Conservation (phyloP, 2,329 filamentous ascomycete species). For the Clonostachys chloroleuca region DNA sequence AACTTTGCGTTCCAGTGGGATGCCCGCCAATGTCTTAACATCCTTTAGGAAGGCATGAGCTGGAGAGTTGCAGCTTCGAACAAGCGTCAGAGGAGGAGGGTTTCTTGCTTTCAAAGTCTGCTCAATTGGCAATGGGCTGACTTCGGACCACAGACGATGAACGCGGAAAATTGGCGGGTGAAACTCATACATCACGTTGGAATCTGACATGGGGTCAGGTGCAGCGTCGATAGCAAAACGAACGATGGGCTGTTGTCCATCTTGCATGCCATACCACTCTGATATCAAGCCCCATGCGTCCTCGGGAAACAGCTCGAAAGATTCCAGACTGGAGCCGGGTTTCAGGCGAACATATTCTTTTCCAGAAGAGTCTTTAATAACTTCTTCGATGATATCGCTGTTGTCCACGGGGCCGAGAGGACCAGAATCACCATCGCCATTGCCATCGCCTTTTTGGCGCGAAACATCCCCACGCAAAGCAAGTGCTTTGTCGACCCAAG, state of each 20-base stretch:
- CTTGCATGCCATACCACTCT: slow-evolving; percentile 75
- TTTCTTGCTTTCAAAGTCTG: slow-evolving; percentile 57
- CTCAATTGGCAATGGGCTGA: slow-evolving; percentile 50
- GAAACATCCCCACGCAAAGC: slow-evolving; percentile 58
- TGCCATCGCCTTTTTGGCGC: slow-evolving; percentile 51
- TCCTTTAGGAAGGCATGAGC: slow-evolving; percentile 74
- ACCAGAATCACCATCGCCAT: slow-evolving; percentile 9
- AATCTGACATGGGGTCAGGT: slow-evolving; percentile 41
- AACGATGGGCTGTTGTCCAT: slow-evolving; percentile 66
- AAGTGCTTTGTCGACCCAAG: slow-evolving; percentile 73
- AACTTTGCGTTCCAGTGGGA: slow-evolving; percentile 69
- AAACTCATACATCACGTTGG: slow-evolving; percentile 77
- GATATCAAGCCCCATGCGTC: slow-evolving; percentile 79
- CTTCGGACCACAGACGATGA: slow-evolving; percentile 67
- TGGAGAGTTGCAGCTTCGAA: slow-evolving; percentile 65
- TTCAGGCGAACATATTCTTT: slow-evolving; percentile 69
- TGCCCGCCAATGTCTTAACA: slow-evolving; percentile 63
- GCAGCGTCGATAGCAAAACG: slow-evolving; percentile 70
- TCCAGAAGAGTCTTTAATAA: slow-evolving; percentile 43
- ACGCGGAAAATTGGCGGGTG: slow-evolving; percentile 82
- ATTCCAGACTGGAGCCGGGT: slow-evolving; percentile 61
- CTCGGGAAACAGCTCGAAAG: slow-evolving; percentile 73
- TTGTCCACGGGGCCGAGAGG: slow-evolving; percentile 80
- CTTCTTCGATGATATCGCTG: slow-evolving; percentile 68
- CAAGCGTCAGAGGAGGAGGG: slow-evolving; percentile 58